phyloP scores from a whole-genome alignment of 2,329 filamentous ascomycete species.

The Elsinoe perseae region DNA sequence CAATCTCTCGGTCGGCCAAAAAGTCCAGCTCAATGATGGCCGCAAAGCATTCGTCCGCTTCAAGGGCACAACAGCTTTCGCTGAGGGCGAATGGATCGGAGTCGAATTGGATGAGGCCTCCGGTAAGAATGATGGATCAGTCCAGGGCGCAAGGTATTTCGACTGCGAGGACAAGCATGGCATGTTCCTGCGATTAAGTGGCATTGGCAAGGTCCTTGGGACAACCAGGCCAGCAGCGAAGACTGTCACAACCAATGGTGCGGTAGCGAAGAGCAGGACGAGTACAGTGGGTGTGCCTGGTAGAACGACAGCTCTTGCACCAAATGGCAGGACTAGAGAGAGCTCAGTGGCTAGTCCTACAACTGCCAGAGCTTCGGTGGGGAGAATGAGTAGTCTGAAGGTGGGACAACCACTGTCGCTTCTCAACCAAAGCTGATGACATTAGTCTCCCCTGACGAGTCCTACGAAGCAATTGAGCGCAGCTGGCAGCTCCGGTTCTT shows the following conservation, averaged over 20 bases:
- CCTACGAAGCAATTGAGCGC: conserved; percentile 65
- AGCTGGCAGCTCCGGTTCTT: conserved; percentile 50
- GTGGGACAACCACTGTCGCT: conserved; percentile 35
- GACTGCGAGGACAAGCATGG: conserved; percentile 62
- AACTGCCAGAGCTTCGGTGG: conserved; percentile 50
- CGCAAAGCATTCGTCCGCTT: conserved; percentile 72
- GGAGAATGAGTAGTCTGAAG: conserved; percentile 40
- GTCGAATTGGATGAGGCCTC: conserved; percentile 73
- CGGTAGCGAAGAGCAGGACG: conserved; percentile 34
- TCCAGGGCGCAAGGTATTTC: conserved; percentile 83
- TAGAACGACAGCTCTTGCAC: conserved; percentile 18
- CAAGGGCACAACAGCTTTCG: conserved; percentile 70
- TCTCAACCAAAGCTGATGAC: background rate
- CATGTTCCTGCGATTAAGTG: conserved; percentile 78
- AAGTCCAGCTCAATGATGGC: conserved; percentile 70
- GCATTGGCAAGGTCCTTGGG: conserved; percentile 48
- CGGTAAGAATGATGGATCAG: conserved; percentile 91
- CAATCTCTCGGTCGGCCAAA: conserved; percentile 52
- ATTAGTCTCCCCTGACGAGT: conserved; percentile 67
- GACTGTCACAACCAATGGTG: conserved; percentile 25
- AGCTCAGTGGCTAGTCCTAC: conserved; percentile 60
- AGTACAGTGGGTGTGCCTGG: conserved; percentile 31
- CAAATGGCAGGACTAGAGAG: conserved; percentile 22
- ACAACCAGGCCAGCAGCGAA: conserved; percentile 21
- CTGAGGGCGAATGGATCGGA: conserved; percentile 78